phyloP scores from a whole-genome alignment of 179 eudicot genomes.

The Camellia oleifera region DNA sequence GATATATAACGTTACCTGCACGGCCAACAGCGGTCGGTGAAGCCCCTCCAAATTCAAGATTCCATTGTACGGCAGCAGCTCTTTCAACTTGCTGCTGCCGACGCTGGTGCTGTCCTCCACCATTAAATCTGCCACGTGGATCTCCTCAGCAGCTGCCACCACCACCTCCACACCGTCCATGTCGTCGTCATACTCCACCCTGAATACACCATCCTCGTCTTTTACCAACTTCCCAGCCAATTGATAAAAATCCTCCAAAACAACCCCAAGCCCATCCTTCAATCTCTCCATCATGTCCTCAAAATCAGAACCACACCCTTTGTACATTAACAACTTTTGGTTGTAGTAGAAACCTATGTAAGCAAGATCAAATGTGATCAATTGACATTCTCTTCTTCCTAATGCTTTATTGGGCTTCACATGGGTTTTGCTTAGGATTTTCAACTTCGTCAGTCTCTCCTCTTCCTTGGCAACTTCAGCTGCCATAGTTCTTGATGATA shows the following conservation, averaged over 20 bases:
- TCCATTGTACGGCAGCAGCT: conserved; percentile 61
- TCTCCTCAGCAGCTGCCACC: conserved; percentile 44
- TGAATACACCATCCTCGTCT: conserved; percentile 80
- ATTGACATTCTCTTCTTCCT: conserved; percentile 63
- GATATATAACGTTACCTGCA: conserved; percentile 45
- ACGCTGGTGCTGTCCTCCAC: conserved; percentile 43
- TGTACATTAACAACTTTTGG: conserved; percentile 70
- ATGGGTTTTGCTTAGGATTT: conserved; percentile 44
- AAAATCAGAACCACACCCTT: conserved; percentile 34
- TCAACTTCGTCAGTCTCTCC: conserved; percentile 32
- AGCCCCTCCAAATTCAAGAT: conserved; percentile 75
- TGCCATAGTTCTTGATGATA: conserved; percentile 21
- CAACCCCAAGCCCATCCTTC: conserved; percentile 59
- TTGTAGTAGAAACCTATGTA: conserved; percentile 77
- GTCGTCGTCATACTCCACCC: conserved; percentile 68
- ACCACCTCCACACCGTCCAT: conserved; percentile 68
- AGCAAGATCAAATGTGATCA: conserved; percentile 87
- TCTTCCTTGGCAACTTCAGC: conserved; percentile 21
- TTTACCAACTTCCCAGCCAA: conserved; percentile 66
- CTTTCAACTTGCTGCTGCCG: conserved; percentile 33
- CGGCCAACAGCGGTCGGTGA: conserved; percentile 60
- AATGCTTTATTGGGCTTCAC: conserved; percentile 57
- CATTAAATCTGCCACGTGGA: conserved; percentile 45
- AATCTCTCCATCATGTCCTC: conserved; percentile 45
- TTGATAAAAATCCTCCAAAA: conserved; percentile 74